Evolutionary conservation across 108 stramenopile genomes (phyloP).

Genomic region (Craspedostauros australis): DNA sequence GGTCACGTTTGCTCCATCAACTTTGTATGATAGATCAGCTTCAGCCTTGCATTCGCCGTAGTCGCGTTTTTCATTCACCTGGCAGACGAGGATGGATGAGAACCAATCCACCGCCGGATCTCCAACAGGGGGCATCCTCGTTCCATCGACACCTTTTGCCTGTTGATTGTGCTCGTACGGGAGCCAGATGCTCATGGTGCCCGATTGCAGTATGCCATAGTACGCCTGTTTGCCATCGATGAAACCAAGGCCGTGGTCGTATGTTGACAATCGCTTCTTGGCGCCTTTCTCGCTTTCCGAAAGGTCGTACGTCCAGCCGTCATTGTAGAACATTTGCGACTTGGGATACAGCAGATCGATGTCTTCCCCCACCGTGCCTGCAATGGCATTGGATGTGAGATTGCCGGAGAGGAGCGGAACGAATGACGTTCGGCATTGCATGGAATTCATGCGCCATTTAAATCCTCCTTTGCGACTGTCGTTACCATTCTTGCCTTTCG

Average conservation of each 20-base stretch:
- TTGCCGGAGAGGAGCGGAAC: slow-evolving; percentile 42
- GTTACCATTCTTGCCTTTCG: not conserved
- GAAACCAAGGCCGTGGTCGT: slow-evolving; percentile 47
- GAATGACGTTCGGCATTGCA: slow-evolving; percentile 61
- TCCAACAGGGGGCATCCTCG: slow-evolving; percentile 4
- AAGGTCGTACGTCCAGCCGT: slow-evolving; percentile 66
- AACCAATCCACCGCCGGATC: slow-evolving; percentile 34
- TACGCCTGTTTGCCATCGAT: slow-evolving; percentile 62
- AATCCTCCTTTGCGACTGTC: not conserved
- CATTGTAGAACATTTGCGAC: slow-evolving; percentile 46
- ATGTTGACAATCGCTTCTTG: slow-evolving; percentile 35
- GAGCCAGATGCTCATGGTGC: slow-evolving; percentile 37
- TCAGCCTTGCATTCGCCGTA: slow-evolving; percentile 7
- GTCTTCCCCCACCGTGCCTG: slow-evolving; percentile 37
- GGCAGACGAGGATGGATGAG: slow-evolving; percentile 45
- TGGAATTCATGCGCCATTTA: slow-evolving; percentile 41
- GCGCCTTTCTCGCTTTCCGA: slow-evolving; percentile 41
- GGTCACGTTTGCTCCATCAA: slow-evolving; percentile 38
- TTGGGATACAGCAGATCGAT: slow-evolving; percentile 49
- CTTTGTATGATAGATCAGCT: slow-evolving; percentile 32
- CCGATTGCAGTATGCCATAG: slow-evolving; percentile 46
- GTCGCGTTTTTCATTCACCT: slow-evolving; percentile 57
- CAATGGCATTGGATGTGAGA: slow-evolving; percentile 32
- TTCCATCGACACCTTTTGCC: not conserved
- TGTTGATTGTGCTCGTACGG: slow-evolving; percentile 26